Base-by-base conservation (phyloP, 148 eudicot species). In the Fagopyrum tataricum region DNA sequence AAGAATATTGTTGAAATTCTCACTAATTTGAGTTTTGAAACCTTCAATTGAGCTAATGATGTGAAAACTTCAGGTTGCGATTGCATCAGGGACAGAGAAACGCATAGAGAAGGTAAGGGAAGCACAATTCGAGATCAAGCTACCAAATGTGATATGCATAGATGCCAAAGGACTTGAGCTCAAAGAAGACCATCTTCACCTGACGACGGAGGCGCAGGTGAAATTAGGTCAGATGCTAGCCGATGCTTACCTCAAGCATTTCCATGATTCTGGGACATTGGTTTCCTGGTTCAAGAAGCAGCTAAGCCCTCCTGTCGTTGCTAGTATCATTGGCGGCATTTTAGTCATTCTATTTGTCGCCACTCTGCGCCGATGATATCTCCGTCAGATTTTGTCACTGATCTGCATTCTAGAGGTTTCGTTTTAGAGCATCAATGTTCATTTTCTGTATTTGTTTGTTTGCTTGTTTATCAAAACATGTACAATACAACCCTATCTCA, bases 81-180 rank as follows among this genome's bases (percentile, higher is more conserved):
- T 95, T 67, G 90, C 92, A 72, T 95, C 98, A 8, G 97, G 98
- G 31, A 86, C 90, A 1, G 74, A 74, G 44, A 84, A 79, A 20
- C 77, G 81, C 71, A 64, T 90, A 11, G 88, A 90, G 24, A 78
- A 77, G 20, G 81, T 95, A 18, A 82, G 96, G 69, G 88, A 85
- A 75, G 89, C 83, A 7, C 97, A 91, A 66, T 76, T 85, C 52
- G 85, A 82, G 51, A 91, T 91, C 26, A 83, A 88, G n/a, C 55
- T 88, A 1, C 87, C 90, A 0, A 86, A 88, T 78, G 91, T 95
- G 44, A 84, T 84, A 43, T 91, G 90, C 40, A 90, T 95, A 48
- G 98, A 94, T 81, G 98, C 97, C 1, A 88, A 86, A 77, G 97
- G 97, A 23, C 77, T 89, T 84, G 73, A 77, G 56, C 89, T 91